Conservation (phyloP, 306 rosid genomes). For the Corylus heterophylla region DNA sequence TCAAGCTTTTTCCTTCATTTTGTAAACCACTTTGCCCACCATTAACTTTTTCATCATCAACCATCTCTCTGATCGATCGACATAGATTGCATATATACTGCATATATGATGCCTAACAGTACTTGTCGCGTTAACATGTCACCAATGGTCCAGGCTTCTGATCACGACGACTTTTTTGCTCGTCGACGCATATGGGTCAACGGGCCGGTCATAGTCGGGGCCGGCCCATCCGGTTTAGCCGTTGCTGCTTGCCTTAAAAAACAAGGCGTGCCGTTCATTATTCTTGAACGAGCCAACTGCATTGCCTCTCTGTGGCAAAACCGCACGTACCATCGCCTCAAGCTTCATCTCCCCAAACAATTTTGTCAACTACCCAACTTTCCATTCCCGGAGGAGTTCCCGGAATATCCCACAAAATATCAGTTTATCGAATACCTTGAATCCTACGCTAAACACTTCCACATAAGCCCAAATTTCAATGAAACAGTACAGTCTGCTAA, state of each 20-base stretch:
- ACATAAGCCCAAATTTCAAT: constrained; percentile 70
- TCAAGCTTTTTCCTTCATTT: constrained; percentile 5
- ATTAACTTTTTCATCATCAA: background rate
- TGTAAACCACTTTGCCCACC: background rate
- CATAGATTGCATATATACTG: background rate
- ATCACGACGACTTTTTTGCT: constrained; percentile 45
- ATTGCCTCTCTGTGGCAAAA: constrained; percentile 92
- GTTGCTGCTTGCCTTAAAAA: constrained; percentile 78
- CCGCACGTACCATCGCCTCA: constrained; percentile 76
- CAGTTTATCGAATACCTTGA: constrained; percentile 84
- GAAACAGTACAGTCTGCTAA: constrained; percentile 88
- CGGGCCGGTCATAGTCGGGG: constrained; percentile 88
- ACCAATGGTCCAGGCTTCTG: constrained; percentile 38
- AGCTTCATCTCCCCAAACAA: constrained; percentile 89
- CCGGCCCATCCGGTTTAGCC: constrained; percentile 91
- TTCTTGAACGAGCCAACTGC: constrained; percentile 78
- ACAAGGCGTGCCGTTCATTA: constrained; percentile 72
- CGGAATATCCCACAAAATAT: constrained; percentile 75
- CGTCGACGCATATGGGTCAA: constrained; percentile 68
- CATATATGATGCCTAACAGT: constrained; percentile 24
- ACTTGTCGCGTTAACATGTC: constrained; percentile 40
- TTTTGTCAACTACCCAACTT: constrained; percentile 79
- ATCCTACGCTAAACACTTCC: constrained; percentile 70
- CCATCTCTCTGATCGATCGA: background rate
- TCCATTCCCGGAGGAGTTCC: constrained; percentile 69